Evolutionary conservation across 768 basidiomycete species (phyloP).

Genomic region (Polyporus arcularius): DNA sequence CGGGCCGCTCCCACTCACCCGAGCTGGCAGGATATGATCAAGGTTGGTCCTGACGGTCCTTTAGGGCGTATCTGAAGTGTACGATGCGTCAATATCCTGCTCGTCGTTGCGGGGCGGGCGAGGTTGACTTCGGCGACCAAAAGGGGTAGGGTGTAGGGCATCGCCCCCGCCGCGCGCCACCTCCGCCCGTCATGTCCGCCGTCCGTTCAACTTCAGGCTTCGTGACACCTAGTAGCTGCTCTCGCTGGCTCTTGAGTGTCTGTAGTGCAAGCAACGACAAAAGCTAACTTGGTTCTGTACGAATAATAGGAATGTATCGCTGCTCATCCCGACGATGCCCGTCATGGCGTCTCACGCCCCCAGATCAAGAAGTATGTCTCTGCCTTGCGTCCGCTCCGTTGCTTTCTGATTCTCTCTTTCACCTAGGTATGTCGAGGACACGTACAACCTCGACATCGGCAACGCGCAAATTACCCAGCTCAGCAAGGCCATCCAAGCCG

Average conservation of each 20-base stretch:
- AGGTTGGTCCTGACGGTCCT: constrained; percentile 42
- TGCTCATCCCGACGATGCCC: constrained; percentile 71
- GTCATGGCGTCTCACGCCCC: constrained; percentile 83
- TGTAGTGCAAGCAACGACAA: background rate
- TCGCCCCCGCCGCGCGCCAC: constrained; percentile 33
- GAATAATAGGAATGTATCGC: constrained; percentile 76
- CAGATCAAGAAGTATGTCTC: constrained; percentile 86
- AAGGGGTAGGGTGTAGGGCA: constrained; percentile 47
- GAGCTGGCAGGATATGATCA: constrained; percentile 78
- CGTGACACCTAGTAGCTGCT: background rate
- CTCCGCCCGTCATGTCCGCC: constrained; percentile 19
- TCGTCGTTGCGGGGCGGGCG: constrained; percentile 4
- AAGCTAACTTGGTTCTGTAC: constrained; percentile 1
- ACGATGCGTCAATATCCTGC: background rate
- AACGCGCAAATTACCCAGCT: constrained; percentile 79
- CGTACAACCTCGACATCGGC: constrained; percentile 80
- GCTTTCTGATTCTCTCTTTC: constrained; percentile 21
- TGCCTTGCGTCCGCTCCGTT: constrained; percentile 14
- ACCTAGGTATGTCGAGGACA: constrained; percentile 77
- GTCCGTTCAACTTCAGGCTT: constrained; percentile 19
- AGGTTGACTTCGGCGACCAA: constrained; percentile 26
- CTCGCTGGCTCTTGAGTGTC: background rate
- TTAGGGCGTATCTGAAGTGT: background rate
- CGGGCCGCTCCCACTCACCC: constrained; percentile 50
- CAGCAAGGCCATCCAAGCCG: constrained; percentile 76